Base-by-base conservation (phyloP, 306 rosid species). In the Vachellia collinsii region DNA sequence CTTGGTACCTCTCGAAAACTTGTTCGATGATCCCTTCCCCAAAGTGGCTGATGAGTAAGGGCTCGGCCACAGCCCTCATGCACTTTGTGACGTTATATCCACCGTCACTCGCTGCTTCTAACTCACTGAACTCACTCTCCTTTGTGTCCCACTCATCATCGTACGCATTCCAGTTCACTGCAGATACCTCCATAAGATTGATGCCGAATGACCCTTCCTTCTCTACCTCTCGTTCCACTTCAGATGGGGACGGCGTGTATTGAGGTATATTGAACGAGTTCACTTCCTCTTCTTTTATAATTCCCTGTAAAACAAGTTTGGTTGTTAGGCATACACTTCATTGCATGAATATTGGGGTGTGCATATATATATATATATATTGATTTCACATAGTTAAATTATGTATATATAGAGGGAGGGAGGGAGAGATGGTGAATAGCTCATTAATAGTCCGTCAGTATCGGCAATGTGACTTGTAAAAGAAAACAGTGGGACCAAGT, bases 241-340 rank as follows among this genome's bases (percentile, higher is more conserved):
- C 91, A 8, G 81, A 70, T 12, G 85, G 80, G 0, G 88, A 88
- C 42, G 94, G 94, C 4, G 89, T 79, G 67, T 90, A 90, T 5
- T 81, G 85, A 72, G 87, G 91, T 70, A 90, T 84, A 79, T 90
- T 90, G 83, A 90, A 90, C 11, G 73, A 72, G n/a, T 88, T 66
- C 80, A 90, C 8, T 77, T 90, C 44, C 20, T 79, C 85, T 69
- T 90, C 87, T 56, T 83, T 83, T 76, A 81, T 85, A 0, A 81
- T 76, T 72, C 91, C 88, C 90, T 84, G 34, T 34, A 63, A 63
- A 63, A 25, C 38, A 61, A 61, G 34, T 61, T 23, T 3, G 65
- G 10, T 8, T 10, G 13, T 22, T 11, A 11, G 19, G 67, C 12
- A 61, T 29, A 29, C 34, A 29, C 34, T 29, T 29, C 34, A 11